Evolutionary conservation across 257 asterid genomes (phyloP).

Genomic region (Ligustrum vulgare): DNA sequence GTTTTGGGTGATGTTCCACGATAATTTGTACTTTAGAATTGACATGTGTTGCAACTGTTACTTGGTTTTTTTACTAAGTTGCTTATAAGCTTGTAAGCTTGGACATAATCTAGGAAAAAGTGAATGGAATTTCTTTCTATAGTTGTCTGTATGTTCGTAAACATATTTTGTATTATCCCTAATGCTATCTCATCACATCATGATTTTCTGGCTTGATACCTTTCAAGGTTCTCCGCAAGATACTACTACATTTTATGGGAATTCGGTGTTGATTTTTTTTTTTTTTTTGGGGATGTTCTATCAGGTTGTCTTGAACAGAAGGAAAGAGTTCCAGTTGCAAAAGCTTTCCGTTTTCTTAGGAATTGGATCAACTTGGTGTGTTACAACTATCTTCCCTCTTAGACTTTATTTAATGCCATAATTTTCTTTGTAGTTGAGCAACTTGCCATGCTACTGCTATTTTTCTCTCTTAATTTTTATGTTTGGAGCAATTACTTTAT

Average conservation of each 20-base stretch:
- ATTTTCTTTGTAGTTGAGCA: neutral
- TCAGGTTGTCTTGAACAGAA: conserved; percentile 82
- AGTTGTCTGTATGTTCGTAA: neutral
- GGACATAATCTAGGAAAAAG: neutral
- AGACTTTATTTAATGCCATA: neutral
- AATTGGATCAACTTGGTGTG: conserved; percentile 77
- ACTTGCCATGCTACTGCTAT: neutral
- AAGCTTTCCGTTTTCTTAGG: conserved; percentile 73
- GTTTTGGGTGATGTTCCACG: neutral
- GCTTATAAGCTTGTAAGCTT: neutral
- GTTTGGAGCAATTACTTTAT: conserved; percentile 5
- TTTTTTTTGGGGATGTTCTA: conserved; percentile 3
- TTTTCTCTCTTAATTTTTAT: conserved; percentile 8
- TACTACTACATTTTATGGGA: conserved; percentile 4
- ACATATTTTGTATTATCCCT: conserved; percentile 3
- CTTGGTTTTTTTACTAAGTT: neutral
- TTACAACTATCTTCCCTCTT: neutral
- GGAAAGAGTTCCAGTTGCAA: conserved; percentile 86
- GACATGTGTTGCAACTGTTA: neutral
- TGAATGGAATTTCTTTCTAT: conserved; percentile 4
- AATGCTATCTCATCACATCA: conserved; percentile 9
- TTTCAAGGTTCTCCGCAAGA: neutral
- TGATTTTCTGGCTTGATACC: neutral
- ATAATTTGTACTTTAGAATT: neutral
- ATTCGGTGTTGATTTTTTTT: conserved; percentile 11